These are phyloP conservation scores for Phytophthora aleatoria DNA, from an alignment of 352 stramenopile species.

Conservation along the genomic window DNA sequence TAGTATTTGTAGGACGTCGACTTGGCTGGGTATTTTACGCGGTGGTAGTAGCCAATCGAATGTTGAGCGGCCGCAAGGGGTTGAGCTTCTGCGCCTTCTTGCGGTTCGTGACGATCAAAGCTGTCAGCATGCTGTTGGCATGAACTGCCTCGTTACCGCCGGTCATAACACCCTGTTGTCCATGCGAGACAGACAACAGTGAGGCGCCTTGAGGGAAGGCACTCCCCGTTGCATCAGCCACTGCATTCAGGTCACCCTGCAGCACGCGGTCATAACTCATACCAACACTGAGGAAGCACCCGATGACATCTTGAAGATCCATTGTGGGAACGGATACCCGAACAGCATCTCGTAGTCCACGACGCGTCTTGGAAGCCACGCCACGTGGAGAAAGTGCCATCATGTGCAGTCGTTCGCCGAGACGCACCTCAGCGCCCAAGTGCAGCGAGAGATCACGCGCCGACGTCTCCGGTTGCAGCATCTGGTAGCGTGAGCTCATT, in stretches of 20 bases:
- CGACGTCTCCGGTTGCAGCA: conserved; percentile 73
- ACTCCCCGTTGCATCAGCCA: conserved; percentile 58
- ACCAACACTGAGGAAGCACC: conserved; percentile 69
- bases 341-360: conserved; percentile 62
- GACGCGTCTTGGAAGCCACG: conserved; percentile 51
- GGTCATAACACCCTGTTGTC: conserved; percentile 74
- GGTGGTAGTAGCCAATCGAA: conserved; percentile 55
- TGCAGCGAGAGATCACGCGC: conserved; percentile 54
- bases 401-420: conserved; percentile 72
- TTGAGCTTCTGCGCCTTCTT: conserved; percentile 74
- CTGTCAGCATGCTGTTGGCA: conserved; percentile 81
- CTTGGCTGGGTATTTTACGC: conserved; percentile 36
- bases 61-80: conserved; percentile 50
- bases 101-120: conserved; percentile 79
- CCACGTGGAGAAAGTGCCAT: conserved; percentile 72
- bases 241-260: conserved; percentile 60
- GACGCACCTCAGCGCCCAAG: conserved; percentile 56
- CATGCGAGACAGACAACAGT: conserved; percentile 63
- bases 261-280: conserved; percentile 74
- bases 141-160: conserved; percentile 62
- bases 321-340: conserved; percentile 58
- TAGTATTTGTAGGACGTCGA: background rate
- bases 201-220: conserved; percentile 62
- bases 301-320: conserved; percentile 63
- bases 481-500: conserved; percentile 62